Evolutionary conservation across 345 rosid genomes (phyloP).

Genomic region (Salix viminalis): DNA sequence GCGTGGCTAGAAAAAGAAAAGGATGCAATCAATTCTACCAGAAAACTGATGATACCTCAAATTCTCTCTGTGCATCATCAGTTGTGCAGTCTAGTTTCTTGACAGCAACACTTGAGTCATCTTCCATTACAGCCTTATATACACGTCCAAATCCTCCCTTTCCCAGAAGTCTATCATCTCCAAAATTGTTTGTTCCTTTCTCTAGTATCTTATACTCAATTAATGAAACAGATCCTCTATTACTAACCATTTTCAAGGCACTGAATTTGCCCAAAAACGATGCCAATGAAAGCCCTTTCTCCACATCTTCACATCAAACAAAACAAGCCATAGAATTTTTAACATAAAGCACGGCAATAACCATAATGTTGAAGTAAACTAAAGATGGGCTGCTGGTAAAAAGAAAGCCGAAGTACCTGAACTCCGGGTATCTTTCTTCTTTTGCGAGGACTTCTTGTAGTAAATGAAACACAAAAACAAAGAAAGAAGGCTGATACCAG

Average conservation of each 20-base stretch:
- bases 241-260: constrained; percentile 42
- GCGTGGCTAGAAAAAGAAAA: neutral
- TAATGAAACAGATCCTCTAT: constrained; percentile 45
- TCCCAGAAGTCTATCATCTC: constrained; percentile 66
- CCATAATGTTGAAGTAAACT: neutral
- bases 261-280: constrained; percentile 52
- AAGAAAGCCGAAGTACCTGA: constrained; percentile 42
- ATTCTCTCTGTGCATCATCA: constrained; percentile 67
- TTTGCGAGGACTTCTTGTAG: constrained; percentile 39
- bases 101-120: constrained; percentile 58
- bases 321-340: constrained; percentile 14
- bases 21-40: neutral
- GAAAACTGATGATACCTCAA: constrained; percentile 48
- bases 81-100: constrained; percentile 68
- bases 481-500: constrained; percentile 31
- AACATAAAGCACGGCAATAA: constrained; percentile 4
- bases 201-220: constrained; percentile 63
- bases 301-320: constrained; percentile 37
- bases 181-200: constrained; percentile 66
- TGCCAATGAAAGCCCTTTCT: constrained; percentile 43
- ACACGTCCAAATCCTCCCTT: constrained; percentile 91
- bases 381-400: neutral
- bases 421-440: constrained; percentile 35
- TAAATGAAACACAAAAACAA: constrained; percentile 50
- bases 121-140: constrained; percentile 62